These are phyloP conservation scores for Pulicaria dysenterica DNA, from an alignment of 129 eudicot species.

Conservation along the genomic window DNA sequence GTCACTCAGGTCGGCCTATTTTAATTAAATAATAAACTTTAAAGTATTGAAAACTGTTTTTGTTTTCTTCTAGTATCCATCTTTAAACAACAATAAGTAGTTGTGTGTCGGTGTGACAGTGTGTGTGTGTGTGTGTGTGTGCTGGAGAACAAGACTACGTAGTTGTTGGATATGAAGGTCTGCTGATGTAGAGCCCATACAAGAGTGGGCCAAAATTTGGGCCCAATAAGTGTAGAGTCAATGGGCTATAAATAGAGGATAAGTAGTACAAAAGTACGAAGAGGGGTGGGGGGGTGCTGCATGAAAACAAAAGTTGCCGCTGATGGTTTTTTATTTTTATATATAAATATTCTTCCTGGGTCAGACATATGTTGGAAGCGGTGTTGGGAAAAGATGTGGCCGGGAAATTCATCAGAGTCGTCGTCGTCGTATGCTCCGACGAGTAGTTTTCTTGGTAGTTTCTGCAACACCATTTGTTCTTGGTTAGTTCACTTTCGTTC, in stretches of 20 bases:
- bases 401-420: conserved; percentile 8
- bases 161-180: too few relatives aligned
- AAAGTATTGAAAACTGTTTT: conserved; percentile 5
- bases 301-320: conserved; percentile 37
- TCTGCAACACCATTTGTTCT: conserved; percentile 21
- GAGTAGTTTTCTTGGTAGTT: conserved; percentile 22
- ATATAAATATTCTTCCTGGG: not conserved
- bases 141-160: too few relatives aligned
- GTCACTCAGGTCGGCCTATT: conserved; percentile 30
- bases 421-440: conserved; percentile 17
- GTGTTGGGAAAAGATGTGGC: conserved; percentile 18
- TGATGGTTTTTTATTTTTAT: too few relatives aligned
- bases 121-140: too few relatives aligned
- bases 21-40: conserved; percentile 3
- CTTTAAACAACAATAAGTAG: not conserved
- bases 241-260: conserved; percentile 24
- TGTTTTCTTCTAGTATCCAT: not conserved
- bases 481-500: conserved; percentile 23
- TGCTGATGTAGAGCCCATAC: not conserved
- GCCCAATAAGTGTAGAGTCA: not conserved
- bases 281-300: too few relatives aligned
- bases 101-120: too few relatives aligned
- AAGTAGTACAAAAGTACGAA: not conserved
- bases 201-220: not conserved
- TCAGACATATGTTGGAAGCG: not conserved